Percentiles rank a stretch among this genome's conserved stretches.
Evolutionary conservation across 176 grass and related monocot genomes (phyloP).

Genomic region (Zea mays): Zm-B73-REFERENCE-NAM-5.0 NC_050100.1:179751001-179751500

Average conservation of each 20-base stretch:
- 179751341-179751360: not conserved
- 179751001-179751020: not conserved
- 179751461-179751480: conserved; percentile 65
- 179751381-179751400: not conserved
- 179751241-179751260: not conserved
- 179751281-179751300: not conserved
- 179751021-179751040: not conserved
- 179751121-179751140: conserved; percentile 52
- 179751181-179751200: not conserved
- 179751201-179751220: not conserved
- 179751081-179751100: conserved; percentile 68
- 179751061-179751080: conserved; percentile 70
- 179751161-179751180: not conserved
- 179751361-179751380: not conserved
- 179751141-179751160: not conserved
- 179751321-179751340: conserved; percentile 1
- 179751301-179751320: too few species aligned
- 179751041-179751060: not conserved
- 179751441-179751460: conserved; percentile 40
- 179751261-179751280: not conserved
- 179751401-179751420: not conserved
- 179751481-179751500: conserved; percentile 60
- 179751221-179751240: not conserved
- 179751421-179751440: not conserved
- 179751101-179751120: conserved; percentile 72